Percentiles rank a stretch among this genome's conserved stretches.
Evolutionary conservation across 2,329 filamentous ascomycete genomes (phyloP).

Genomic region (Microcyclosporella mali): DNA sequence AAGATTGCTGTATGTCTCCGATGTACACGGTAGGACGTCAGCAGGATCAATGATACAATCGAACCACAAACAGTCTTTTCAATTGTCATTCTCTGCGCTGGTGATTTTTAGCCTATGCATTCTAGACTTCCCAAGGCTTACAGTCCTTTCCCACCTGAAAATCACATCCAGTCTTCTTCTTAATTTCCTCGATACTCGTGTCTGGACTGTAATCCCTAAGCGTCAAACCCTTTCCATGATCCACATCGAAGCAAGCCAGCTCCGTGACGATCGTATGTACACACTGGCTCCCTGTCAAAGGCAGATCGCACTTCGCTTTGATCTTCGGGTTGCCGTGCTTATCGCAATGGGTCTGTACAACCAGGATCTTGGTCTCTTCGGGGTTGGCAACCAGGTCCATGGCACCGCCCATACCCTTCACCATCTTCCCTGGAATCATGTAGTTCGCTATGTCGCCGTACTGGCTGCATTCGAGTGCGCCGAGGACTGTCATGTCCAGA

Average conservation of each 20-base stretch:
- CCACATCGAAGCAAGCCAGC: slow-evolving; percentile 9
- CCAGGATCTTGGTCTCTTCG: slow-evolving; percentile 8
- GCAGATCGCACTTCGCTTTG: slow-evolving; percentile 7
- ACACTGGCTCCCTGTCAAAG: slow-evolving; percentile 6
- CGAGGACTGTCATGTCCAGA: slow-evolving; percentile 79
- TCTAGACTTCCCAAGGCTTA: slow-evolving; percentile 10
- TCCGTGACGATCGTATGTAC: slow-evolving; percentile 10
- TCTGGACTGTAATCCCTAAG: slow-evolving; percentile 5
- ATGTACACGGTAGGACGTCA: too few species aligned
- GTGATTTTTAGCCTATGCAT: too few species aligned
- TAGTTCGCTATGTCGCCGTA: slow-evolving; percentile 74
- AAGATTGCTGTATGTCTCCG: too few species aligned
- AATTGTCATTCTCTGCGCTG: too few species aligned
- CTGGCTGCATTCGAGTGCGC: slow-evolving; percentile 81
- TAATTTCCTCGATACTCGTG: slow-evolving; percentile 9
- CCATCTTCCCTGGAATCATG: slow-evolving; percentile 71
- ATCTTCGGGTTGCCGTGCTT: slow-evolving; percentile 7
- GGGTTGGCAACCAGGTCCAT: slow-evolving; percentile 50
- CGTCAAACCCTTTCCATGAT: slow-evolving; percentile 10
- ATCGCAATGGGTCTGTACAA: slow-evolving; percentile 10
- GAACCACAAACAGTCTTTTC: too few species aligned
- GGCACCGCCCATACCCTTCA: slow-evolving; percentile 83
- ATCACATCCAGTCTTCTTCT: slow-evolving; percentile 7
- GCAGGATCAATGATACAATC: too few species aligned
- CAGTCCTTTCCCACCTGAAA: slow-evolving; percentile 8